A percentile compares a stretch with the other conserved stretches of the same genome.
These are phyloP conservation scores for Boletus rubropictus DNA, from an alignment of 768 basidiomycete species.

Conservation along the genomic window DNA sequence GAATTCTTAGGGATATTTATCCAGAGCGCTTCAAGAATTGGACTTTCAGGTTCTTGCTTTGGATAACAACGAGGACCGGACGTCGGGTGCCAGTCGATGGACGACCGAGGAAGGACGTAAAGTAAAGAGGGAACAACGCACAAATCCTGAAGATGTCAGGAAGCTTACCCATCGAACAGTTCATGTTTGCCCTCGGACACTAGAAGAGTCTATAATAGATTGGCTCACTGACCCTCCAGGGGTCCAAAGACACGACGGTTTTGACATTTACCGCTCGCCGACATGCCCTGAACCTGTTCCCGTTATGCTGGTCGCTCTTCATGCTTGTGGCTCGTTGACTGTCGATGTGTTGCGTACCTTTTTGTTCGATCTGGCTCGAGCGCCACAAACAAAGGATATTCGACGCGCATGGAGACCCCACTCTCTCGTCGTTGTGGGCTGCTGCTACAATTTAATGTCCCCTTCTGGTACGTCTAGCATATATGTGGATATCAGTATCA, in stretches of 20 bases:
- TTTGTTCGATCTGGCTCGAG: conserved; percentile 24
- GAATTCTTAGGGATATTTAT: conserved; percentile 51
- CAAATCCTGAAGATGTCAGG: neutral
- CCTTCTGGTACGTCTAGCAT: conserved; percentile 35
- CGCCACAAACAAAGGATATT: conserved; percentile 1
- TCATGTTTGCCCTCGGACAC: conserved; percentile 44
- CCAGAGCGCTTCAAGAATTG: conserved; percentile 39
- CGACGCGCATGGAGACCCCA: conserved; percentile 42
- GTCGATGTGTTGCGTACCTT: conserved; percentile 58
- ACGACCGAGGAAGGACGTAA: conserved; percentile 24
- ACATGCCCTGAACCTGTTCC: conserved; percentile 28
- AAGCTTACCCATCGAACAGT: conserved; percentile 45
- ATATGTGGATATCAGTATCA: neutral
- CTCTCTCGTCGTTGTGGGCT: conserved; percentile 61
- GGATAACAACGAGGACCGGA: conserved; percentile 56
- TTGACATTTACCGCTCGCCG: neutral
- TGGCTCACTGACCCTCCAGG: conserved; percentile 40
- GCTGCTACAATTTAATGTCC: conserved; percentile 72
- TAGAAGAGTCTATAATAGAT: conserved; percentile 42
- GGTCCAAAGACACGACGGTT: neutral
- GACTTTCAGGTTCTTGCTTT: conserved; percentile 56
- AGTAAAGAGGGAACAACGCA: conserved; percentile 9
- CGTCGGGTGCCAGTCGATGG: conserved; percentile 50
- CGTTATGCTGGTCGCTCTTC: conserved; percentile 61
- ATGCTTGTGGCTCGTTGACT: conserved; percentile 73